Evolutionary conservation across 306 rosid genomes (phyloP), one percentile per base, ranked within the genome.

Genomic region (Boehmeria nivea): DNA sequence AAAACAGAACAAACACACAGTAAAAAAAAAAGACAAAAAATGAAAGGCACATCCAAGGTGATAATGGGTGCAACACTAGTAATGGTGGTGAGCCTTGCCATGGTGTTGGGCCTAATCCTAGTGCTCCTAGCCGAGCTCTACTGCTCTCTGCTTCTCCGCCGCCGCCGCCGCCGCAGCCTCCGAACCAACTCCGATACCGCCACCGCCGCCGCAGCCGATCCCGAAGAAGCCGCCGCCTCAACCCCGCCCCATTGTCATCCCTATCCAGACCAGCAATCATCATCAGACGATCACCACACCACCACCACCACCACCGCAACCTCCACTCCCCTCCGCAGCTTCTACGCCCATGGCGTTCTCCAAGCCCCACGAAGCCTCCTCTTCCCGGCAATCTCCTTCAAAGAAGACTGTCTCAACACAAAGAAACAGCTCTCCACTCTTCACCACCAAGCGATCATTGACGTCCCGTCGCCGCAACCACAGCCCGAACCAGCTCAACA

Each of bases 121-220:
- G 94, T 87, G 6, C 83, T 91, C 25, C 78, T 91, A 0, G 93
- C 86, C 9, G 94, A 91, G 73, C 95, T 91, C 77, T 91, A 87
- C 72, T 91, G 99, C 31, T 87, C 99, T 59, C 94, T 91, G 63
- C 70, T 91, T 43, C 83, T 81, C 76, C 83, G 83, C 36, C 82
- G 95, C 38, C 96, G 94, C 65, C 77, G 69, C 59, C 81, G 46
- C 54, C 83, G 77, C 66, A 57, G 48, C 20, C 62, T 24, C 17
- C 58, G 21, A 36, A 17, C 12, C 67, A 48, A 43, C 51, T 57
- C 36, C n/a, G n/a, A n/a, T n/a, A 19, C 71, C 54, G 51, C 52
- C 61, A 27, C 15, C 51, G 24, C 42, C 46, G 39, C 12, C 50
- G 14, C 71, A 15, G 6, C 45, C 47, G 19, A 65, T n/a, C 25